Evolutionary conservation across 768 basidiomycete species (phyloP), one percentile per base, ranked within the genome.

Genomic region (Leccinum obscurum): DNA sequence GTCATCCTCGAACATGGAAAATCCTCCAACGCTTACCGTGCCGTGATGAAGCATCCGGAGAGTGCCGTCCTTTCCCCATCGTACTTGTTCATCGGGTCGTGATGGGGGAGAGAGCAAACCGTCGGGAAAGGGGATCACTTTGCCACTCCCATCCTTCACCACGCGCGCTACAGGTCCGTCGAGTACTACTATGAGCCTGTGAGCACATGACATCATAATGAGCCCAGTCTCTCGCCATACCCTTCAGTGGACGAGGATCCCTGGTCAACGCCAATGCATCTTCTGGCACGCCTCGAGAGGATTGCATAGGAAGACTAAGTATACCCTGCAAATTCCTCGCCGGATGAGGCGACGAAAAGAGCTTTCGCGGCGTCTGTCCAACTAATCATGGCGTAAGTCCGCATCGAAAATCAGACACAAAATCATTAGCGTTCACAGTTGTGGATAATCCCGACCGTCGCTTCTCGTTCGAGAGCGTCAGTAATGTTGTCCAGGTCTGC

Each of bases 371-470:
- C 0, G 95, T 96, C 76, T 96, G 94, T 14, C 95, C 95, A 64
- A 97, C 91, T 93, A 63, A 32, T 52, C 30, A 20, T 30, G 28
- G 13, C 10, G 52, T 64, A 2, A 67, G 56, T 34, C 11, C 34
- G 26, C 13, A 52, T 17, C 46, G 58, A 22, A 49, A 44, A 22
- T 46, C 10, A 37, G 11, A 24, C 4, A 41, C 14, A 32, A 20
- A 34, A 14, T 50, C 7, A 54, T 2, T 3, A 34, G n/a, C 69
- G 41, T 64, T 68, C 65, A 92, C 92, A 98, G 63, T 96, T 96
- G 72, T 96, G 94, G 53, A 97, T 95, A 58, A 95, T 96, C 2
- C 94, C 94, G 20, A 95, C 90, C 7, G 93, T 93, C 0, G 95
- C 95, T 68, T 94, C 93, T 37, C 90, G 84, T 75, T 98, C 92